Evolutionary conservation across 345 rosid genomes (phyloP), one percentile per base, ranked within the genome.

Genomic region (Nasturtium officinale): DNA sequence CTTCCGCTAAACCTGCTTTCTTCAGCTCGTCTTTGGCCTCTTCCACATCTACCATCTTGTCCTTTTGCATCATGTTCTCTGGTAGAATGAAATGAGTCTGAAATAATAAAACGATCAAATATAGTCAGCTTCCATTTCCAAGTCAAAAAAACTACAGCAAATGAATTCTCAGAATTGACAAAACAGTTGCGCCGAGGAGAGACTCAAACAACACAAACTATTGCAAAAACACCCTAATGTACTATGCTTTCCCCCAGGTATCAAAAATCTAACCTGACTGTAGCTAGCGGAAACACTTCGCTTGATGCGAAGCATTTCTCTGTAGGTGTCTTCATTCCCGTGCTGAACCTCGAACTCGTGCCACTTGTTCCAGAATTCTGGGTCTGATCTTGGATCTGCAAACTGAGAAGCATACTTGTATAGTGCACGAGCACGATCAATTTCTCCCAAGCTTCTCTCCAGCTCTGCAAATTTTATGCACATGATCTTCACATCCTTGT

Each of bases 261-360:
- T 23, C 40, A 56, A 30, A 59, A 42, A 65, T 20, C 65, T 56
- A 72, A 91, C 99, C 96, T 91, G 97, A 77, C 96, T 91, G 79
- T 83, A 87, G 80, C 97, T 92, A 26, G 99, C 99, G 3, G 96
- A 84, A 45, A 90, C 97, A 59, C 96, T 95, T 70, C 97, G 84
- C 78, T 89, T 91, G 51, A 92, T 84, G 15, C 97, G 90, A 57
- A 92, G 80, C 99, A 95, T 91, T 69, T 95, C 99, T 51, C 98
- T 82, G 80, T 88, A 95, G 25, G 99, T 95, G 66, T 95, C 99
- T 76, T 89, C 99, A 67, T 95, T 95, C 33, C 99, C 99, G 70
- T 91, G 98, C 15, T 81, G 89, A 47, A 95, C 98, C 79, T 95
- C 99, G 53, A 95, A 92, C 46, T 87, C 96, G 55, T 92, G 90